Percentiles rank a stretch among this genome's conserved stretches.
Conservation (phyloP, 306 rosid genomes). For the Fragaria nilgerrensis region DNA sequence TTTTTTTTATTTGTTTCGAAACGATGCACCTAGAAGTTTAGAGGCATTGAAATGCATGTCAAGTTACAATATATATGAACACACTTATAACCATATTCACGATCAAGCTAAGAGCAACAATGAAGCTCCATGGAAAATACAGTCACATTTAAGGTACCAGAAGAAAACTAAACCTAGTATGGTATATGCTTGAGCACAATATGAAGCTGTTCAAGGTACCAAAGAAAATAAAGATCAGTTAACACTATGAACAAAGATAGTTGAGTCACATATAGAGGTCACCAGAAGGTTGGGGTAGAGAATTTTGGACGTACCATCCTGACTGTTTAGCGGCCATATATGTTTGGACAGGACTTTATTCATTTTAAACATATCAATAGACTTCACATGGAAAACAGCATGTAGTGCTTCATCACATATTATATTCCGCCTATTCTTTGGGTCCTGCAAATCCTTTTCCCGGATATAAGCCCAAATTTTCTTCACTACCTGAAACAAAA, state of each 20-base stretch:
- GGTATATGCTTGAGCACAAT: not conserved
- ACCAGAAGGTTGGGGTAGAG: not conserved
- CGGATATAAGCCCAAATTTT: constrained; percentile 33
- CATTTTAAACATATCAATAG: constrained; percentile 42
- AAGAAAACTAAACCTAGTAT: not conserved
- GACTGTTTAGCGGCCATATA: constrained; percentile 32
- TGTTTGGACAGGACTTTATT: constrained; percentile 35
- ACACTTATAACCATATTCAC: not conserved
- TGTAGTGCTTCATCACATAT: constrained; percentile 28
- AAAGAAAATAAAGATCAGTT: not conserved
- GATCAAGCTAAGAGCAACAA: not conserved
- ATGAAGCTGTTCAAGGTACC: not conserved
- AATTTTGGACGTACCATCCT: constrained; percentile 25
- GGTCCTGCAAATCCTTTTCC: constrained; percentile 36
- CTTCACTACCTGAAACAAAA: constrained; percentile 35
- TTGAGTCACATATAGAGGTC: not conserved
- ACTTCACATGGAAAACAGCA: constrained; percentile 26
- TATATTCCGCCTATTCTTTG: constrained; percentile 30
- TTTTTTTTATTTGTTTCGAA: no score
- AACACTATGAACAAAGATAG: constrained; percentile 12
- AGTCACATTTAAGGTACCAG: not conserved
- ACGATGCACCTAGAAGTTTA: not conserved
- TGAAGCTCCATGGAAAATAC: not conserved
- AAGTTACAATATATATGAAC: not conserved
- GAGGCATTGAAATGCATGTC: constrained; percentile 1